phyloP scores from a whole-genome alignment of 352 stramenopile genomes.

The Phytophthora vignae region DNA sequence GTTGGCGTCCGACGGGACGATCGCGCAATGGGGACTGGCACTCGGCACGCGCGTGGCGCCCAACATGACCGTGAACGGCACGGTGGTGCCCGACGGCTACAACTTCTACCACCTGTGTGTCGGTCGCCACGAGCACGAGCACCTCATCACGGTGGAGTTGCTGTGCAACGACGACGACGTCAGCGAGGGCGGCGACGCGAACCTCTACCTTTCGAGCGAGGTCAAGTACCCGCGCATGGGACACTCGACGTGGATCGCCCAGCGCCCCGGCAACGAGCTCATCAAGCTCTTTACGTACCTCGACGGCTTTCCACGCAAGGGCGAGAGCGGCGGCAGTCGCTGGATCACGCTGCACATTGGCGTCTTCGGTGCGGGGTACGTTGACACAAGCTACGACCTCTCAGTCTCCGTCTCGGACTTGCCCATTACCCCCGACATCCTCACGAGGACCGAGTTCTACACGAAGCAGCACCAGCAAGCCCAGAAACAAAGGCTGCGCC shows the following conservation, averaged over 20 bases:
- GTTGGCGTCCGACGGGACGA: slow-evolving; percentile 70
- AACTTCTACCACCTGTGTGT: slow-evolving; percentile 84
- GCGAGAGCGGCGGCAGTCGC: slow-evolving; percentile 44
- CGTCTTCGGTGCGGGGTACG: slow-evolving; percentile 54
- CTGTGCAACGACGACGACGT: slow-evolving; percentile 35
- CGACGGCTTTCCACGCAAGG: slow-evolving; percentile 74
- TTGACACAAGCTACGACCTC: slow-evolving; percentile 52
- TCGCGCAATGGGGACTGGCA: slow-evolving; percentile 54
- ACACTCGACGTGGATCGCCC: slow-evolving; percentile 76
- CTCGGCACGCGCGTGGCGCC: slow-evolving; percentile 61
- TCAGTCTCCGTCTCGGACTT: slow-evolving; percentile 70
- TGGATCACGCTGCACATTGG: slow-evolving; percentile 80
- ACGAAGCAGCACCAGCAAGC: slow-evolving; percentile 47
- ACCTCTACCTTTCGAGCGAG: slow-evolving; percentile 76
- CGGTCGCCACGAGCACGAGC: slow-evolving; percentile 78
- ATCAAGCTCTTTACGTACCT: slow-evolving; percentile 82
- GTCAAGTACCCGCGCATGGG: slow-evolving; percentile 69
- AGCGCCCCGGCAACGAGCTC: slow-evolving; percentile 59
- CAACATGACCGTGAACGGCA: slow-evolving; percentile 75
- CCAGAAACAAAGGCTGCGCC: slow-evolving; percentile 23
- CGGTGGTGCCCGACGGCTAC: slow-evolving; percentile 57
- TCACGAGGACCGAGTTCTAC: slow-evolving; percentile 63
- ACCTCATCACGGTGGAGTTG: slow-evolving; percentile 76
- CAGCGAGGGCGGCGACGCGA: slow-evolving; percentile 51
- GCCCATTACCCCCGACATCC: slow-evolving; percentile 57